Evolutionary conservation across 306 rosid species (phyloP).

Genomic region (Castanospermum australe): DNA sequence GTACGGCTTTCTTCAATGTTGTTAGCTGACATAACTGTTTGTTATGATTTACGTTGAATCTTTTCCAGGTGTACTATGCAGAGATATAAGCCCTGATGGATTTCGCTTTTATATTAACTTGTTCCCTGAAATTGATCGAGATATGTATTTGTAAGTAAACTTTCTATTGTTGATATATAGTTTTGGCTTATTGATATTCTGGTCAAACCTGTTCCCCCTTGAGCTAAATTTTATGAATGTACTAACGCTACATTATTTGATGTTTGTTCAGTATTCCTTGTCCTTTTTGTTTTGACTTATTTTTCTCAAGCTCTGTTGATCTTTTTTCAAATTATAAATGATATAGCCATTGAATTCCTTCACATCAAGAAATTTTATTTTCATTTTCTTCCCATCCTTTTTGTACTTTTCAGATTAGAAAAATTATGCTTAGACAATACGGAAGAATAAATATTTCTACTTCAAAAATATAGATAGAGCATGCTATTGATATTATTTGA

Average conservation of each 20-base stretch:
- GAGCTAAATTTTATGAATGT: not conserved
- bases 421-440: not conserved
- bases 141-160: conserved; percentile 67
- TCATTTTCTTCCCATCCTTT: not conserved
- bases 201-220: not conserved
- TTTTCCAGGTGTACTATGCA: conserved; percentile 83
- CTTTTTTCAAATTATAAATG: not conserved
- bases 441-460: not conserved
- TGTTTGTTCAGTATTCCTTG: conserved; percentile 8
- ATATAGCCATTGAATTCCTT: not conserved
- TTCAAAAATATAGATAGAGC: not conserved
- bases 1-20: conserved; percentile 11
- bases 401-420: conserved; percentile 3
- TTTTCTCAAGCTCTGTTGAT: not conserved
- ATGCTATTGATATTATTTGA: not conserved
- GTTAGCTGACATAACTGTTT: not conserved
- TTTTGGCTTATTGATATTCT: not conserved
- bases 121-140: conserved; percentile 60
- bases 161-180: conserved; percentile 1
- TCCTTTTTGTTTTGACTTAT: conserved; percentile 1
- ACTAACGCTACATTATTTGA: not conserved
- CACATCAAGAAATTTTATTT: not conserved
- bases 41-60: conserved; percentile 25
- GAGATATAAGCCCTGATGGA: conserved; percentile 93
- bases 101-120: conserved; percentile 80